Evolutionary conservation across 176 grass and related monocot species (phyloP).

Genomic region (Cenchrus purpureus): DNA sequence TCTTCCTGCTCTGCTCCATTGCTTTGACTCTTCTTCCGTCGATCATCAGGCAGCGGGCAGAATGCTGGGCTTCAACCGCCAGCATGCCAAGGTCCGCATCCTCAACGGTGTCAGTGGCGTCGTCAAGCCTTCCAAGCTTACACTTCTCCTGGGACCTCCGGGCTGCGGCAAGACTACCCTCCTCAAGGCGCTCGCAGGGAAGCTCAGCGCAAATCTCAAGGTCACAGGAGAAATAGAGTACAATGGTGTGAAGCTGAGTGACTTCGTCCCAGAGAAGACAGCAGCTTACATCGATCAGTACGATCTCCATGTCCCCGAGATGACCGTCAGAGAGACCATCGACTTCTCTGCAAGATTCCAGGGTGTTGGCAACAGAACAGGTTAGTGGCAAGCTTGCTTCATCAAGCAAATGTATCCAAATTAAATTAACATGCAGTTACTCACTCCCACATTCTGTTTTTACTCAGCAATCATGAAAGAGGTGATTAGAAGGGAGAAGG

Average conservation of each 20-base stretch:
- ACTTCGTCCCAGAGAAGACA: conserved; percentile 75
- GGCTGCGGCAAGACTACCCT: conserved; percentile 85
- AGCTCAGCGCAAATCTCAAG: conserved; percentile 65
- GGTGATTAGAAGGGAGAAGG: conserved; percentile 79
- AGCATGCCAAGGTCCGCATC: conserved; percentile 56
- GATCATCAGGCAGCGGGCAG: neutral
- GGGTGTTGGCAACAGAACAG: conserved; percentile 36
- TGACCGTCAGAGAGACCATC: conserved; percentile 73
- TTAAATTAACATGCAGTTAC: neutral
- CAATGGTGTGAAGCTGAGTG: conserved; percentile 56
- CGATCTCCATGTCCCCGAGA: conserved; percentile 68
- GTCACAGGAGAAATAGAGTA: conserved; percentile 59
- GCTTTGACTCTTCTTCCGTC: no score
- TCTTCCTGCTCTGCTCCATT: neutral
- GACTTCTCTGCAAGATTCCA: conserved; percentile 79
- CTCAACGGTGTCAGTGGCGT: conserved; percentile 34
- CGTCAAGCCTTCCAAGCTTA: conserved; percentile 63
- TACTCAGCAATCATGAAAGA: conserved; percentile 58
- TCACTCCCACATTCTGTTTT: neutral
- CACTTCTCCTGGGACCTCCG: conserved; percentile 79
- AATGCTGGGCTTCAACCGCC: conserved; percentile 42
- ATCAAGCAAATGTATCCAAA: neutral
- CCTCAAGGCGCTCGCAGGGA: conserved; percentile 70
- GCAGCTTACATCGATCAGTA: conserved; percentile 70
- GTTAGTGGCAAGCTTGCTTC: neutral